Evolutionary conservation across 2,329 filamentous ascomycete genomes (phyloP).

Genomic region (Scortechinia acanthostroma): DNA sequence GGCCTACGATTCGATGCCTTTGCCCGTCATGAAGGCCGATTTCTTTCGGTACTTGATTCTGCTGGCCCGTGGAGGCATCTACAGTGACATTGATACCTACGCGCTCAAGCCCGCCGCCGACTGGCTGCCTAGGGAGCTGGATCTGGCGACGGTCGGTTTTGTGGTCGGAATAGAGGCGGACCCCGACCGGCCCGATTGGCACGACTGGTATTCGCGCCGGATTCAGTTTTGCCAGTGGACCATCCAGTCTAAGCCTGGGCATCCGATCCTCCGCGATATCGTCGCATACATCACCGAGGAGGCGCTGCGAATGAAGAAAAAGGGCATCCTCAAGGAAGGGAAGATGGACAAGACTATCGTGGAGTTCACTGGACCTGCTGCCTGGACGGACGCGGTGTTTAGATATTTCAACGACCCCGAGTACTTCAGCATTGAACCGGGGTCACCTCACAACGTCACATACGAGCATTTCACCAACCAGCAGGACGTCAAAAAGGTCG

Average conservation of each 20-base stretch:
- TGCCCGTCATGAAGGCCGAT: slow-evolving; percentile 72
- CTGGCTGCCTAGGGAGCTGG: slow-evolving; percentile 77
- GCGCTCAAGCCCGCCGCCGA: slow-evolving; percentile 77
- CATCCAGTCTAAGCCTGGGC: slow-evolving; percentile 89
- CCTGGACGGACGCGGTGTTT: slow-evolving; percentile 92
- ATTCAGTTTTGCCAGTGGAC: slow-evolving; percentile 99
- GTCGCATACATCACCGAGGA: slow-evolving; percentile 80
- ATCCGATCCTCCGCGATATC: slow-evolving; percentile 82
- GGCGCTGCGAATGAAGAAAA: slow-evolving; percentile 66
- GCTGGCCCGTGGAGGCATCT: slow-evolving; percentile 56
- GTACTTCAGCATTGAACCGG: slow-evolving; percentile 73
- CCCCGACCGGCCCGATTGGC: slow-evolving; percentile 86
- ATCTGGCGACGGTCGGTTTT: slow-evolving; percentile 72
- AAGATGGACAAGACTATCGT: slow-evolving; percentile 69
- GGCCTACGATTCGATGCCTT: slow-evolving; percentile 66
- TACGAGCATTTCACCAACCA: slow-evolving; percentile 88
- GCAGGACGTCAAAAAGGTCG: slow-evolving; percentile 74
- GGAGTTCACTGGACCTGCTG: slow-evolving; percentile 85
- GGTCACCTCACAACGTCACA: slow-evolving; percentile 60
- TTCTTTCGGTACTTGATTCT: slow-evolving; percentile 72
- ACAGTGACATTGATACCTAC: slow-evolving; percentile 86
- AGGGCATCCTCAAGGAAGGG: slow-evolving; percentile 53
- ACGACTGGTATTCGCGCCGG: slow-evolving; percentile 87
- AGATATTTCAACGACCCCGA: slow-evolving; percentile 85
- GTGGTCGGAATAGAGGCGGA: slow-evolving; percentile 95